phyloP scores from a whole-genome alignment of 2,329 filamentous ascomycete genomes.

The Dothistroma pini region DNA sequence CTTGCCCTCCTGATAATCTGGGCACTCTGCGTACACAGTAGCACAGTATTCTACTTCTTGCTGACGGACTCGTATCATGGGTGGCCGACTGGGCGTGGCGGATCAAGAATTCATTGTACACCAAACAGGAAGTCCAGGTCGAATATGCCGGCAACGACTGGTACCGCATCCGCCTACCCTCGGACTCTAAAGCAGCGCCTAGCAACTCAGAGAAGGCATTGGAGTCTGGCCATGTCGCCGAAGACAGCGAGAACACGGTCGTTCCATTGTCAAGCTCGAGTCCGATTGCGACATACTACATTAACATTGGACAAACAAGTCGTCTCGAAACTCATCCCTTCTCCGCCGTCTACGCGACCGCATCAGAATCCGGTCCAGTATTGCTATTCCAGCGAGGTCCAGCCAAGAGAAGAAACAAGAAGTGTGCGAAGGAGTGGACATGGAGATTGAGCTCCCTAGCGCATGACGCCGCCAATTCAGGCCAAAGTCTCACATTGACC shows the following conservation, averaged over 20 bases:
- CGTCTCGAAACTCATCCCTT: neutral
- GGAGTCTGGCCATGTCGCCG: neutral
- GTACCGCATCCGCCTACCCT: neutral
- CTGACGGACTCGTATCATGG: neutral
- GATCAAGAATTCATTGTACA: neutral
- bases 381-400: neutral
- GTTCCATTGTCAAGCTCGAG: neutral
- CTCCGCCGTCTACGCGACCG: neutral
- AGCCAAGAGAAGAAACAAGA: neutral
- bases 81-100: neutral
- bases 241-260: neutral
- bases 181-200: neutral
- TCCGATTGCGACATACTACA: neutral
- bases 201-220: neutral
- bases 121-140: neutral
- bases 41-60: neutral
- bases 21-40: neutral
- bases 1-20: neutral
- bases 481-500: neutral
- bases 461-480: neutral
- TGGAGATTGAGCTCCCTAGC: neutral
- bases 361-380: neutral
- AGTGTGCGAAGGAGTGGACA: neutral
- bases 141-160: neutral
- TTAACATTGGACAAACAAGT: neutral